These are phyloP conservation scores for Paracoccidioides lutzii DNA, from an alignment of 2,329 filamentous ascomycete genomes.

Conservation along the genomic window DNA sequence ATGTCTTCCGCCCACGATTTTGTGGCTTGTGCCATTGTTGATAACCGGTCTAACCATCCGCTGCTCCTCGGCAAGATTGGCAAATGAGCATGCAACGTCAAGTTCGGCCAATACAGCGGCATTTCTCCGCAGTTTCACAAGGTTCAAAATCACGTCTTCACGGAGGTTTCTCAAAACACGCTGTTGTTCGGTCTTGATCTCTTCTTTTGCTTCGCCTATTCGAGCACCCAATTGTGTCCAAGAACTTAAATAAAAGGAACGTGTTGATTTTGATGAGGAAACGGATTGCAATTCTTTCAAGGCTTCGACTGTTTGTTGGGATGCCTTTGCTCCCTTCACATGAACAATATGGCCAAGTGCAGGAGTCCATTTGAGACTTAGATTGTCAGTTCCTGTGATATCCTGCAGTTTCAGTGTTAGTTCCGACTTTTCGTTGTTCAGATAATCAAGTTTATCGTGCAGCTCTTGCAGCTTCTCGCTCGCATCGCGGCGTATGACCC, in stretches of 20 bases:
- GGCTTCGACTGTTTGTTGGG: slow-evolving; percentile 31
- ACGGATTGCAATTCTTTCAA: slow-evolving; percentile 44
- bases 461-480: slow-evolving; percentile 53
- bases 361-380: slow-evolving; percentile 76
- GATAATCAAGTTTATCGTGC: slow-evolving; percentile 51
- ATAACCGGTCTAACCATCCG: slow-evolving; percentile 61
- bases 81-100: slow-evolving; percentile 79
- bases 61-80: slow-evolving; percentile 62
- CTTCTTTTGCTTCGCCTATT: slow-evolving; percentile 63
- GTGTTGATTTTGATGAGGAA: slow-evolving; percentile 69
- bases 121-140: slow-evolving; percentile 78
- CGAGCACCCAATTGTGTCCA: slow-evolving; percentile 72
- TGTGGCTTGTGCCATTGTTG: slow-evolving; percentile 51
- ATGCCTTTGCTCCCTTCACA: slow-evolving; percentile 64
- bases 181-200: slow-evolving; percentile 75
- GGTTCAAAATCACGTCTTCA: slow-evolving; percentile 61
- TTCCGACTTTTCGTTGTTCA: slow-evolving; percentile 47
- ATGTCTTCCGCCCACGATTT: slow-evolving; percentile 75
- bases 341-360: slow-evolving; percentile 83
- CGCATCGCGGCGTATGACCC: slow-evolving; percentile 53
- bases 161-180: slow-evolving; percentile 64
- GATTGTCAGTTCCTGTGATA: slow-evolving; percentile 47
- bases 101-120: slow-evolving; percentile 86
- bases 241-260: slow-evolving; percentile 67
- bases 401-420: slow-evolving; percentile 51